Percentiles rank a stretch among this genome's conserved stretches.
phyloP scores from a whole-genome alignment of 441 rosid species.

The Hypseocharis bilobata region DNA sequence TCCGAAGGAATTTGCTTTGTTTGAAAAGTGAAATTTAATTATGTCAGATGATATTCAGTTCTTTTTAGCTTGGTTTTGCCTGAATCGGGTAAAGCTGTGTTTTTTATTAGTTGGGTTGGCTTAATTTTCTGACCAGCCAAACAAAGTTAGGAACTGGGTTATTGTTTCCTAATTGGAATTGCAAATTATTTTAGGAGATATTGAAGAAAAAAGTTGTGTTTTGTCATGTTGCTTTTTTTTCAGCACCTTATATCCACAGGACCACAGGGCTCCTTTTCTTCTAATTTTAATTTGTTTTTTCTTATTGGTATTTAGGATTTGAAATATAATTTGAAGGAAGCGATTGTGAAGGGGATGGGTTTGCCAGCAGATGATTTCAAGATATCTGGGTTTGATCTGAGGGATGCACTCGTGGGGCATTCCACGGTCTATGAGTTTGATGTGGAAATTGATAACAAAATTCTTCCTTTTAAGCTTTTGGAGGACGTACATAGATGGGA shows the following conservation, averaged over 20 bases:
- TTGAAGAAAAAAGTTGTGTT: neutral
- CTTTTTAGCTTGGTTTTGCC: neutral
- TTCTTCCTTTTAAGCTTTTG: slow-evolving; percentile 63
- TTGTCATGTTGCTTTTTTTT: no score
- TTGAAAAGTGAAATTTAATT: neutral
- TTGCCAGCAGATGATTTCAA: slow-evolving; percentile 62
- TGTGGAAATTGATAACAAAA: slow-evolving; percentile 53
- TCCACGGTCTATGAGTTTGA: slow-evolving; percentile 78
- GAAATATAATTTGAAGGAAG: slow-evolving; percentile 89
- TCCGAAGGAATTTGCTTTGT: neutral
- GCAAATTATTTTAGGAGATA: no score
- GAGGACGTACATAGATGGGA: slow-evolving; percentile 88
- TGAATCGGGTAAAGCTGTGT: no score
- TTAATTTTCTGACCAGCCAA: neutral
- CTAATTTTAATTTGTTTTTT: neutral
- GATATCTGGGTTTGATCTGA: slow-evolving; percentile 62
- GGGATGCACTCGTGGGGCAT: slow-evolving; percentile 73
- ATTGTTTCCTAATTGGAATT: no score
- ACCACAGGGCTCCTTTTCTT: no score
- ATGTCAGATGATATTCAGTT: neutral
- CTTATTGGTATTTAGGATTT: slow-evolving; percentile 44
- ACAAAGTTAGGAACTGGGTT: neutral
- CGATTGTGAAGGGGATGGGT: slow-evolving; percentile 68
- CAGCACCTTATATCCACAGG: no score
- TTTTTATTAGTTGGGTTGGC: no score